A percentile compares a stretch with the other conserved stretches of the same genome.
Evolutionary conservation across 2,329 filamentous ascomycete genomes (phyloP).

Genomic region (Colletotrichum scovillei): DNA sequence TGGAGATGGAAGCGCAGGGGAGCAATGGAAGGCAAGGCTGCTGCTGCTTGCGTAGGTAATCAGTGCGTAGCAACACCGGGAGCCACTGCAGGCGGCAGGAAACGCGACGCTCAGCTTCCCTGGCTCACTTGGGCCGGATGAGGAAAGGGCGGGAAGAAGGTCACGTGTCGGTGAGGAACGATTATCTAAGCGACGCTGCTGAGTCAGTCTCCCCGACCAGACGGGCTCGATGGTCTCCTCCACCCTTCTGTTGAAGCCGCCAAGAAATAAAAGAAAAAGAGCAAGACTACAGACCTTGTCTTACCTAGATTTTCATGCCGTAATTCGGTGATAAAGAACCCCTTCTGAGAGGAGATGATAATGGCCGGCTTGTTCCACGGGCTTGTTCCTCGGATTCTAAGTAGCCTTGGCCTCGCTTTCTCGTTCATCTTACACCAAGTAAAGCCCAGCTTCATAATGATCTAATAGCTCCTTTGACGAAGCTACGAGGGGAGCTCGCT

Average conservation of each 20-base stretch:
- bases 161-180: background rate
- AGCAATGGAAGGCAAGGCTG: slow-evolving; percentile 35
- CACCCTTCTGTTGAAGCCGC: too few species aligned
- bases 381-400: too few species aligned
- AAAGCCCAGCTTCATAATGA: too few species aligned
- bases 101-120: slow-evolving; percentile 53
- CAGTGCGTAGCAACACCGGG: slow-evolving; percentile 10
- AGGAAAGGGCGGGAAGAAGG: fast-evolving
- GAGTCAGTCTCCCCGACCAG: background rate
- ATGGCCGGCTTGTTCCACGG: too few species aligned
- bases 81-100: slow-evolving; percentile 54
- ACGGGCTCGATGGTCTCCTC: background rate
- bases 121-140: background rate
- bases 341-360: too few species aligned
- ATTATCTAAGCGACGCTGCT: background rate
- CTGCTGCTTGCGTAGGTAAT: slow-evolving; percentile 36
- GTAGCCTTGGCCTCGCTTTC: too few species aligned
- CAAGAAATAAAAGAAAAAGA: background rate
- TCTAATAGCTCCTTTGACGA: too few species aligned
- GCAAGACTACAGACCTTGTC: too few species aligned
- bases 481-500: too few species aligned
- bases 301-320: too few species aligned
- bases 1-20: slow-evolving; percentile 46
- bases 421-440: too few species aligned
- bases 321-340: too few species aligned